A percentile compares a stretch with the other conserved stretches of the same genome.
These are phyloP conservation scores for Sclerotinia minor DNA, from an alignment of 2,329 filamentous ascomycete genomes.

Conservation along the genomic window DNA sequence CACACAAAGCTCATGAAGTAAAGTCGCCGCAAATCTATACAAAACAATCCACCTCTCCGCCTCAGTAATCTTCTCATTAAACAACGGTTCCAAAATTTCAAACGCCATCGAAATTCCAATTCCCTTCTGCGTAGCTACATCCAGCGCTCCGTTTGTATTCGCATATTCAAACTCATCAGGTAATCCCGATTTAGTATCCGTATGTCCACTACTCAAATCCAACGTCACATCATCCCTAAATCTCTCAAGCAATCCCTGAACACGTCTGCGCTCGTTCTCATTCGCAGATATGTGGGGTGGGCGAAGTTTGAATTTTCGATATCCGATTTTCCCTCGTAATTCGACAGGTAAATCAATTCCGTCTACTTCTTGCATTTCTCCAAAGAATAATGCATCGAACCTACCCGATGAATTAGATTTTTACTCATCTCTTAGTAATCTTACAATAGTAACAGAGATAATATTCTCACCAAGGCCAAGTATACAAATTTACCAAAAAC, in stretches of 20 bases:
- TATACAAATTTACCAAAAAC: constrained; percentile 14
- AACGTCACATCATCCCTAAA: constrained; percentile 11
- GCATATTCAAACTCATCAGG: constrained; percentile 4
- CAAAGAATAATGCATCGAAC: constrained; percentile 22
- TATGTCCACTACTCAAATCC: constrained; percentile 7
- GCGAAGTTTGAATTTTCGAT: constrained; percentile 12
- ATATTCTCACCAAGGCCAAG: constrained; percentile 19
- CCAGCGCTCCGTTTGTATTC: background rate
- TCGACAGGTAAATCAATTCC: background rate
- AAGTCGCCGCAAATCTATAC: background rate
- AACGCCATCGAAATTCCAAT: constrained; percentile 17
- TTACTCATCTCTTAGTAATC: too few species aligned
- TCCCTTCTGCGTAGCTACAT: background rate
- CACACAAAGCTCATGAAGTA: constrained; percentile 19
- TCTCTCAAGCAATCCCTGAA: constrained; percentile 2
- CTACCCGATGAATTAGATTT: background rate
- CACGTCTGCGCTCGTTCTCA: background rate
- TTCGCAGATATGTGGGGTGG: background rate
- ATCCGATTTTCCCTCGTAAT: background rate
- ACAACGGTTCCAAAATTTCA: constrained; percentile 17
- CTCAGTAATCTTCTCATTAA: constrained; percentile 15
- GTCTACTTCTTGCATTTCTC: constrained; percentile 2
- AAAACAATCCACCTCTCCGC: constrained; percentile 1
- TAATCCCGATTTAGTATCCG: constrained; percentile 8
- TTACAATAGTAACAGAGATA: too few species aligned